Evolutionary conservation across 1,139 yeast species (phyloP).

Genomic region (Candida neerlandica): DNA sequence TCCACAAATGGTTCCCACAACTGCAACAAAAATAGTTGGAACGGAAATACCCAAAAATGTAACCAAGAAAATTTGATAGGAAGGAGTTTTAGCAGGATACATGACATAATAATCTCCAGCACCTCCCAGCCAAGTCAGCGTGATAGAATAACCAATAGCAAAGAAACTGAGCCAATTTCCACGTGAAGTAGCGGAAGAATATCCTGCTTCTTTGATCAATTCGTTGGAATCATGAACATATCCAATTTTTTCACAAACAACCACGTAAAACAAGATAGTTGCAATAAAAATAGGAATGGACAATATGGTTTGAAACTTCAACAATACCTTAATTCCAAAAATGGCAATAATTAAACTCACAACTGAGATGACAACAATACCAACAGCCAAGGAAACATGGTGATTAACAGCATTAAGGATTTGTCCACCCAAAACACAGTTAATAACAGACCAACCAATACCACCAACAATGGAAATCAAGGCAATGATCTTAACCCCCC

Average conservation of each 20-base stretch:
- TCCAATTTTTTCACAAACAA: constrained; percentile 56
- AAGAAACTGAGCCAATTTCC: constrained; percentile 78
- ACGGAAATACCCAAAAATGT: constrained; percentile 69
- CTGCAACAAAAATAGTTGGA: constrained; percentile 81
- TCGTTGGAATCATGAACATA: constrained; percentile 40
- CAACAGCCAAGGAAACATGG: constrained; percentile 28
- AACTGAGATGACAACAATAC: constrained; percentile 34
- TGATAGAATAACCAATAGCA: constrained; percentile 72
- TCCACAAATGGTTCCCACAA: constrained; percentile 68
- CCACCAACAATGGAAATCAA: constrained; percentile 39
- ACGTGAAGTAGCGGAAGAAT: constrained; percentile 39
- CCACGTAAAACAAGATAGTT: constrained; percentile 68
- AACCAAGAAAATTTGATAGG: constrained; percentile 53
- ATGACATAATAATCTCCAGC: constrained; percentile 83
- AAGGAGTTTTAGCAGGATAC: constrained; percentile 73
- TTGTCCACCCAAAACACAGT: constrained; percentile 43
- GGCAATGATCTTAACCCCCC: constrained; percentile 41
- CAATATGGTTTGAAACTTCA: constrained; percentile 67
- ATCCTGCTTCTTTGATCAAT: constrained; percentile 18
- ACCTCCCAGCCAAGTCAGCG: constrained; percentile 88
- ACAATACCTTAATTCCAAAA: constrained; percentile 50
- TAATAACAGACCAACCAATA: constrained; percentile 45
- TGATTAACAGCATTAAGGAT: constrained; percentile 30
- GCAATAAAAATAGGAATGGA: constrained; percentile 74
- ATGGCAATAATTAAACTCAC: constrained; percentile 34